Evolutionary conservation across 768 basidiomycete species (phyloP).

Genomic region (Mycena maculata): DNA sequence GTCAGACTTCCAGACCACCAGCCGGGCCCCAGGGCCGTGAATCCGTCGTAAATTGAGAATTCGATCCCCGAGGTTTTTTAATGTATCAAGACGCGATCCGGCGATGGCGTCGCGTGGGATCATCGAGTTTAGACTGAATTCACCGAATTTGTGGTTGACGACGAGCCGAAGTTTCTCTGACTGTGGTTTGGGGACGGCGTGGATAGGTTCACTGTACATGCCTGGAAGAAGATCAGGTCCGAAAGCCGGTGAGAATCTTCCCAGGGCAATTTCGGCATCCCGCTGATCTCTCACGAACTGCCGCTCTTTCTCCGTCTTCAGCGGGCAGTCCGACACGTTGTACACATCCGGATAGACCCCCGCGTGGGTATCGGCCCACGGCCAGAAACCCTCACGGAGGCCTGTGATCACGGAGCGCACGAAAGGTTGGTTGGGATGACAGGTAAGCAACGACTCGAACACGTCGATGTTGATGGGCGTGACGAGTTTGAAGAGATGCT

Average conservation of each 20-base stretch:
- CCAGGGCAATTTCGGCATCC: conserved; percentile 38
- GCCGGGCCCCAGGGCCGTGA: conserved; percentile 25
- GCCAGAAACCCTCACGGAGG: conserved; percentile 59
- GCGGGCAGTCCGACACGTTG: conserved; percentile 38
- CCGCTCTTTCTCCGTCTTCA: conserved; percentile 33
- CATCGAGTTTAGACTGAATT: conserved; percentile 50
- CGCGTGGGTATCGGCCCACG: conserved; percentile 45
- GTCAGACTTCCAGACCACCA: conserved; percentile 52
- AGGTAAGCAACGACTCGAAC: conserved; percentile 29
- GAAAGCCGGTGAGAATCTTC: conserved; percentile 47
- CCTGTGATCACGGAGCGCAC: conserved; percentile 47
- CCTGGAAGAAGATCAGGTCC: conserved; percentile 51
- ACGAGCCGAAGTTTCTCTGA: conserved; percentile 52
- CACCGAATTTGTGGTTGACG: conserved; percentile 51
- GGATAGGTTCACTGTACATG: conserved; percentile 55
- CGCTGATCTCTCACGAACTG: conserved; percentile 42
- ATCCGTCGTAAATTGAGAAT: conserved; percentile 29
- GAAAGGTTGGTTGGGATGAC: conserved; percentile 56
- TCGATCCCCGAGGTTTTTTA: conserved; percentile 45
- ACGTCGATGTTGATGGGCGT: conserved; percentile 40
- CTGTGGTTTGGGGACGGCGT: conserved; percentile 50
- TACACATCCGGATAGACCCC: conserved; percentile 36
- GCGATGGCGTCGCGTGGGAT: conserved; percentile 40
- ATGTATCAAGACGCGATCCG: conserved; percentile 46
- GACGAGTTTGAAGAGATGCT: conserved; percentile 49